phyloP scores from a whole-genome alignment of 805 yeast genomes.

The Ogataea nitratoaversa region DNA sequence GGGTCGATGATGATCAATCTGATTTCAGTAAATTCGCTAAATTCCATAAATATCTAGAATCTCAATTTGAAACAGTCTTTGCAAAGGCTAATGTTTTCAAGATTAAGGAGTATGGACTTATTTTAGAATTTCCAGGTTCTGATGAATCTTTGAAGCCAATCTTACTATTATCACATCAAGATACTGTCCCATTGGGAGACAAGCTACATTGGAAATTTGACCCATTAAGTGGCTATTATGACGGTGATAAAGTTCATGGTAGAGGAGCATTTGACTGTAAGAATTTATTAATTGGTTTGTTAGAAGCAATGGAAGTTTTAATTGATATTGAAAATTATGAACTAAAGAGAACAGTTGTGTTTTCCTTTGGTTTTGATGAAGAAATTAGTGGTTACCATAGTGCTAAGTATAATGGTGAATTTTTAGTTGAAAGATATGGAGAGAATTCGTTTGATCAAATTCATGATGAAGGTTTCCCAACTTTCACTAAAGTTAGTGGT shows the following conservation, averaged over 20 bases:
- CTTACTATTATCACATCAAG: conserved; percentile 69
- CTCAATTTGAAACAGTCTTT: conserved; percentile 52
- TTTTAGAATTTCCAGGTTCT: conserved; percentile 61
- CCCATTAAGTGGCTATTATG: conserved; percentile 61
- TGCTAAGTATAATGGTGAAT: conserved; percentile 45
- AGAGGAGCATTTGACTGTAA: conserved; percentile 76
- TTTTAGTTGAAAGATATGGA: conserved; percentile 53
- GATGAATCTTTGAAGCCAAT: conserved; percentile 51
- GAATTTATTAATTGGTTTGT: conserved; percentile 53
- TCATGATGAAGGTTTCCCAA: conserved; percentile 62
- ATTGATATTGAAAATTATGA: conserved; percentile 41
- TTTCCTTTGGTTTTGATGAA: conserved; percentile 75
- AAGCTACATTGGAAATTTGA: conserved; percentile 63
- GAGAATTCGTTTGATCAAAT: conserved; percentile 50
- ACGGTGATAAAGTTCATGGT: conserved; percentile 63
- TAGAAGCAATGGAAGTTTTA: conserved; percentile 59
- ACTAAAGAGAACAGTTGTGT: conserved; percentile 57
- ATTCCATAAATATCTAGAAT: conserved; percentile 51
- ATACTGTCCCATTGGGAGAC: conserved; percentile 71
- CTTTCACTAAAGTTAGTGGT: conserved; percentile 35
- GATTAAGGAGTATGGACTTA: conserved; percentile 57
- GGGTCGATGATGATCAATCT: conserved; percentile 39
- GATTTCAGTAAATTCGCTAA: conserved; percentile 42
- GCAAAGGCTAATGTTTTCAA: conserved; percentile 42
- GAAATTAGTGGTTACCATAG: conserved; percentile 62